phyloP scores from a whole-genome alignment of 441 rosid genomes.

The Brassica hybrid region DNA sequence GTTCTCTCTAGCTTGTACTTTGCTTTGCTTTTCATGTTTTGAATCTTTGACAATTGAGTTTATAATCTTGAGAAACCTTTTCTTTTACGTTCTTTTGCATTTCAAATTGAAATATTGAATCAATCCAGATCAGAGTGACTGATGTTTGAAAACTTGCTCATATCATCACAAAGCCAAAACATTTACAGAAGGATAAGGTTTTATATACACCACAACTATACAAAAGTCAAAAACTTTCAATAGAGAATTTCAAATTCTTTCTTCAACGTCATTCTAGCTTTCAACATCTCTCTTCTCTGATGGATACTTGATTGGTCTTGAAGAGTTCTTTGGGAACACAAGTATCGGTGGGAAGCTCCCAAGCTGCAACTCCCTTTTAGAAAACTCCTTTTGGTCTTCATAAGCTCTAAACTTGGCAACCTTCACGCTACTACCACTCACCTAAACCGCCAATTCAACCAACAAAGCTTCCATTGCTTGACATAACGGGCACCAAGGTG shows the following conservation, averaged over 20 bases:
- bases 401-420: constrained; percentile 91
- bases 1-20: constrained; percentile 6
- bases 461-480: constrained; percentile 89
- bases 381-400: constrained; percentile 80
- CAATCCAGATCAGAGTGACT: background rate
- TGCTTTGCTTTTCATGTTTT: constrained; percentile 22
- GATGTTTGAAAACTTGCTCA: constrained; percentile 6
- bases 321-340: constrained; percentile 78
- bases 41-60: constrained; percentile 23
- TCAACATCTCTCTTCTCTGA: constrained; percentile 84
- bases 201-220: background rate
- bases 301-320: constrained; percentile 77
- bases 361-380: constrained; percentile 69
- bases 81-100: background rate
- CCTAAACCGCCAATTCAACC: constrained; percentile 70
- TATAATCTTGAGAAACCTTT: background rate
- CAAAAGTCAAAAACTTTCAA: background rate
- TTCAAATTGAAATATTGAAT: background rate
- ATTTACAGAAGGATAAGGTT: background rate
- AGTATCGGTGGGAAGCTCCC: constrained; percentile 80
- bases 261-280: constrained; percentile 35
- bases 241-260: constrained; percentile 1
- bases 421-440: constrained; percentile 72
- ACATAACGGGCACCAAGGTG: constrained; percentile 97
- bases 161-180: background rate